A percentile compares a stretch with the other conserved stretches of the same genome.
phyloP scores from a whole-genome alignment of 495 filamentous ascomycete species.

The Aspergillus cristatus region DNA sequence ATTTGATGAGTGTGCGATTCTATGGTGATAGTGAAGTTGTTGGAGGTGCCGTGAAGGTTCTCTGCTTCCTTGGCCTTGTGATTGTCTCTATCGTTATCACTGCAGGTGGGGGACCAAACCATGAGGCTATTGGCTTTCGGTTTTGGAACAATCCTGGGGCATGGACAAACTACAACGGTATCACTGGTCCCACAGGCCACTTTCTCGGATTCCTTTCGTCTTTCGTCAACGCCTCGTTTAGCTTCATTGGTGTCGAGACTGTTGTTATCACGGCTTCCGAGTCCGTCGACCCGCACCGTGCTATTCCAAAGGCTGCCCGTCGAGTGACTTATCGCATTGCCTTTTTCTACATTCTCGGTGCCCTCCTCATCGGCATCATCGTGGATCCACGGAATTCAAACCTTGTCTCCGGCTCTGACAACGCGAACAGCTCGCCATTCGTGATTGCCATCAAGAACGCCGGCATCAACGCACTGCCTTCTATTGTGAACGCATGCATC shows the following conservation, averaged over 20 bases:
- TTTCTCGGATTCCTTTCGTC: conserved; percentile 38
- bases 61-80: conserved; percentile 63
- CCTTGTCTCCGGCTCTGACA: conserved; percentile 45
- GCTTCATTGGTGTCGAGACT: conserved; percentile 56
- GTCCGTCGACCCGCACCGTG: conserved; percentile 64
- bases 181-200: conserved; percentile 26
- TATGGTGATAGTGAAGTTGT: conserved; percentile 71
- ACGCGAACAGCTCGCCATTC: conserved; percentile 42
- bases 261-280: conserved; percentile 77
- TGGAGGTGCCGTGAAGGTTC: conserved; percentile 64
- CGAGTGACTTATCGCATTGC: conserved; percentile 79
- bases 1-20: conserved; percentile 58
- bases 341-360: conserved; percentile 64
- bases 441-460: conserved; percentile 52
- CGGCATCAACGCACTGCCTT: conserved; percentile 56
- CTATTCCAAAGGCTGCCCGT: conserved; percentile 71
- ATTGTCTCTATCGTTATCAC: conserved; percentile 61
- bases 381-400: conserved; percentile 35
- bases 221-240: conserved; percentile 40
- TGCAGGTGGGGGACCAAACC: conserved; percentile 52
- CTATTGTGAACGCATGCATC: conserved; percentile 70
- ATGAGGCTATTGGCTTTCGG: conserved; percentile 58
- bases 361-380: conserved; percentile 47
- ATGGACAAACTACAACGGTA: conserved; percentile 26
- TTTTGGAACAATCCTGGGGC: conserved; percentile 51